Evolutionary conservation across 208 protist genomes (phyloP).

Genomic region (Acanthamoeba rhysodes): DNA sequence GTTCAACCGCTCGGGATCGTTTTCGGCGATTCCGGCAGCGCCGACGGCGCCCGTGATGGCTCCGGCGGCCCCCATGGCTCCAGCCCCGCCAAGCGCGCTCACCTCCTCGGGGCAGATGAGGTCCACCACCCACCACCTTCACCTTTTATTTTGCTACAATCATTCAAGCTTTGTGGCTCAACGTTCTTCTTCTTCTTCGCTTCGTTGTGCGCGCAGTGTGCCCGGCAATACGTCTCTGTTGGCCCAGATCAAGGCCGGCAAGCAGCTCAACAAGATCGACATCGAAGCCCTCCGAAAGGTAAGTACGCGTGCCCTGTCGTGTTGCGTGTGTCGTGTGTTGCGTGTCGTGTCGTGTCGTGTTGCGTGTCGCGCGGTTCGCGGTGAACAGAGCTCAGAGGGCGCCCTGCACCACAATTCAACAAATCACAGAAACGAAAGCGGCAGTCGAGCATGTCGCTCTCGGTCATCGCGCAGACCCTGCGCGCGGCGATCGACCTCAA

Average conservation of each 20-base stretch:
- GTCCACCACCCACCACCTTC: too few species aligned
- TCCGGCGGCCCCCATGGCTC: background rate
- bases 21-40: background rate
- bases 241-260: slow-evolving; percentile 68
- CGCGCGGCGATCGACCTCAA: slow-evolving; percentile 65
- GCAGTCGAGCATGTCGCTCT: slow-evolving; percentile 58
- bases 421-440: slow-evolving; percentile 53
- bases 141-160: too few species aligned
- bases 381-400: too few species aligned
- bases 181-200: too few species aligned
- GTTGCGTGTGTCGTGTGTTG: background rate
- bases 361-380: too few species aligned
- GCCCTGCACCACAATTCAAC: too few species aligned
- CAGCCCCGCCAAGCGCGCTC: background rate
- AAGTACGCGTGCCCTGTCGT: background rate
- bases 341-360: background rate
- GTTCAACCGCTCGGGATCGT: background rate
- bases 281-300: slow-evolving; percentile 69
- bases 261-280: slow-evolving; percentile 73
- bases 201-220: background rate
- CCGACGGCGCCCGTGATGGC: background rate
- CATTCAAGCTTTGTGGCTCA: too few species aligned
- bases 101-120: background rate
- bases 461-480: slow-evolving; percentile 53
- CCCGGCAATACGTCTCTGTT: background rate